A percentile compares a stretch with the other conserved stretches of the same genome.
These are phyloP conservation scores for Candida tammaniensis DNA, from an alignment of 805 yeast species.

Conservation along the genomic window DNA sequence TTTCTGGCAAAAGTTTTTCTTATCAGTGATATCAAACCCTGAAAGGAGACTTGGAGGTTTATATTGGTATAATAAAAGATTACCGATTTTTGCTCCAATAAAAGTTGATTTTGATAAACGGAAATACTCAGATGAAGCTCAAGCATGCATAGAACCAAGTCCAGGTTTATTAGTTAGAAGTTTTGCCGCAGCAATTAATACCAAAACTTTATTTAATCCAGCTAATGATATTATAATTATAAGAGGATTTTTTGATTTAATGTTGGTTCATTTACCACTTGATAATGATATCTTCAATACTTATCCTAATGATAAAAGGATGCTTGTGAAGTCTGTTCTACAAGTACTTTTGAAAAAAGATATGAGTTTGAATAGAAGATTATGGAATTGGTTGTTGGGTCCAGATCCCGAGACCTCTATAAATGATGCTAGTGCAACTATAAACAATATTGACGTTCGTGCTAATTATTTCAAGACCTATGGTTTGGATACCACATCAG, in stretches of 20 bases:
- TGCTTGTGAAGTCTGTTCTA: constrained; percentile 61
- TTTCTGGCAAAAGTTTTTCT: constrained; percentile 84
- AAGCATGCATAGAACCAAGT: constrained; percentile 66
- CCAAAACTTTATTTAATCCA: constrained; percentile 25
- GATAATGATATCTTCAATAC: constrained; percentile 54
- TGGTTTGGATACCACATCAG: constrained; percentile 50
- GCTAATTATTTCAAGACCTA: constrained; percentile 57
- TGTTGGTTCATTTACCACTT: constrained; percentile 65
- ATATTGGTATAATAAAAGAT: constrained; percentile 62
- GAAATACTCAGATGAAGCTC: constrained; percentile 48
- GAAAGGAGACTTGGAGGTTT: constrained; percentile 84
- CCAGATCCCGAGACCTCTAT: constrained; percentile 46
- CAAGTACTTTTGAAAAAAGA: constrained; percentile 74
- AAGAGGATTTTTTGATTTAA: constrained; percentile 83
- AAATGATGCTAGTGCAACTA: constrained; percentile 1
- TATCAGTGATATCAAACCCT: constrained; percentile 71
- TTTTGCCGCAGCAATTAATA: constrained; percentile 62
- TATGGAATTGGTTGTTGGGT: constrained; percentile 92
- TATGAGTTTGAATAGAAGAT: constrained; percentile 90
- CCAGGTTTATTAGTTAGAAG: constrained; percentile 78
- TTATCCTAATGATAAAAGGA: constrained; percentile 50
- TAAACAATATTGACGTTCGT: constrained; percentile 22
- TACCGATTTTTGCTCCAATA: constrained; percentile 58
- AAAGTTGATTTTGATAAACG: constrained; percentile 15
- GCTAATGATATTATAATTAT: constrained; percentile 64